Conservation (phyloP, 768 basidiomycete genomes). For the Trametes cingulata region DNA sequence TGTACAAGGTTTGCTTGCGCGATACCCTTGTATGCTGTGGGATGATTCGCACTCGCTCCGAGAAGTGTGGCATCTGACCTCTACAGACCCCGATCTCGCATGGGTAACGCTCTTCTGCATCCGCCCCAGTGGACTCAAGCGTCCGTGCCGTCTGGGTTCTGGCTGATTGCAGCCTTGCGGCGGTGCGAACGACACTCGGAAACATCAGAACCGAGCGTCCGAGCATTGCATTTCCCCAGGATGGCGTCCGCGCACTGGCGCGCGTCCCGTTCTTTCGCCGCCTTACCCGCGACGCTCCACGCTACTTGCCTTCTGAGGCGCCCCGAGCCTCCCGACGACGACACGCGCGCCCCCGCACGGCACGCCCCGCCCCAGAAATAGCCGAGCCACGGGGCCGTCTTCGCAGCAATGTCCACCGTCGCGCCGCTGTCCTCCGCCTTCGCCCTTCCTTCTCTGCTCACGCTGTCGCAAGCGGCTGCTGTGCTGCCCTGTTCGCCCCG, state of each 20-base stretch:
- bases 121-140: not conserved
- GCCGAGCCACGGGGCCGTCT: constrained; percentile 9
- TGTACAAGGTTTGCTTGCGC: not conserved
- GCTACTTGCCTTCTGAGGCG: constrained; percentile 6
- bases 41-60: constrained; percentile 20
- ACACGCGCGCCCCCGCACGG: not conserved
- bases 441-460: constrained; percentile 1
- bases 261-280: constrained; percentile 9
- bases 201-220: not conserved
- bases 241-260: not conserved
- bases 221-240: not conserved
- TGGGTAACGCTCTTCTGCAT: constrained; percentile 1
- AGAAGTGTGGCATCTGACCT: constrained; percentile 11
- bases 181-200: constrained; percentile 10
- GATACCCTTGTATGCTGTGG: constrained; percentile 4
- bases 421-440: not conserved
- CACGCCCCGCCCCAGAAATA: constrained; percentile 6
- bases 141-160: constrained; percentile 4
- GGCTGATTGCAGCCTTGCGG: constrained; percentile 9
- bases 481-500: not conserved
- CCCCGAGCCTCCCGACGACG: constrained; percentile 5
- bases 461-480: not conserved
- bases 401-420: constrained; percentile 13
- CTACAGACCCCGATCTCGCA: constrained; percentile 18
- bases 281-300: constrained; percentile 19